Conservation (phyloP, 2,329 filamentous ascomycete genomes). For the Aspergillus pseudonomiae region DNA sequence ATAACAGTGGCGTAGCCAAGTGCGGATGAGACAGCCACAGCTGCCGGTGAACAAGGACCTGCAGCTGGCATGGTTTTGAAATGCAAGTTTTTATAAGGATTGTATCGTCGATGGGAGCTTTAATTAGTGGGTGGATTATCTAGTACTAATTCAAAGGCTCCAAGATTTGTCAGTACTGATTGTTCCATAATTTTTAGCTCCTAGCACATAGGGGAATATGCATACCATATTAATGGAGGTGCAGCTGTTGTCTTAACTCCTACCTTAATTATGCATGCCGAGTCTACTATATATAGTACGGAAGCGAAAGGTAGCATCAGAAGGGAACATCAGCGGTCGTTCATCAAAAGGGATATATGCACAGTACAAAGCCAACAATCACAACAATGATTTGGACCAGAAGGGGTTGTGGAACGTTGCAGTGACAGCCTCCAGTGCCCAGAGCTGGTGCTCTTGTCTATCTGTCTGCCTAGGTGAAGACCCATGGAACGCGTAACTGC, state of each 20-base stretch:
- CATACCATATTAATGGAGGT: background rate
- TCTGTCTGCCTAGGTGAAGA: background rate
- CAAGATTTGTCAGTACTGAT: background rate
- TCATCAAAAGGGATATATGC: background rate
- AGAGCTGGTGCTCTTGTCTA: background rate
- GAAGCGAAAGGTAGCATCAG: background rate
- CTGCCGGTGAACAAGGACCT: background rate
- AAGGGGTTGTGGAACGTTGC: background rate
- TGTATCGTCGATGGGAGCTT: background rate
- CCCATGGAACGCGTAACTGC: background rate
- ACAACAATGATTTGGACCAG: background rate
- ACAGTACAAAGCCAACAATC: background rate
- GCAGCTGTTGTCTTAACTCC: background rate
- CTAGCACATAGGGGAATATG: background rate
- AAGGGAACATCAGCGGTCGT: background rate
- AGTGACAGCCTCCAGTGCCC: background rate
- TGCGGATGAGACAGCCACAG: background rate
- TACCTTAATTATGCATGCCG: background rate
- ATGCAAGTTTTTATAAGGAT: background rate
- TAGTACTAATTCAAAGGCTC: background rate
- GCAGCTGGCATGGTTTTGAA: background rate
- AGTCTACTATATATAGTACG: background rate
- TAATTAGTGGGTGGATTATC: background rate
- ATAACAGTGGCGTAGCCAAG: background rate
- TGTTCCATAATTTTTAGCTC: background rate